These are phyloP conservation scores for Dioscorea zingiberensis DNA, from an alignment of 106 monocot species.

Conservation along the genomic window DNA sequence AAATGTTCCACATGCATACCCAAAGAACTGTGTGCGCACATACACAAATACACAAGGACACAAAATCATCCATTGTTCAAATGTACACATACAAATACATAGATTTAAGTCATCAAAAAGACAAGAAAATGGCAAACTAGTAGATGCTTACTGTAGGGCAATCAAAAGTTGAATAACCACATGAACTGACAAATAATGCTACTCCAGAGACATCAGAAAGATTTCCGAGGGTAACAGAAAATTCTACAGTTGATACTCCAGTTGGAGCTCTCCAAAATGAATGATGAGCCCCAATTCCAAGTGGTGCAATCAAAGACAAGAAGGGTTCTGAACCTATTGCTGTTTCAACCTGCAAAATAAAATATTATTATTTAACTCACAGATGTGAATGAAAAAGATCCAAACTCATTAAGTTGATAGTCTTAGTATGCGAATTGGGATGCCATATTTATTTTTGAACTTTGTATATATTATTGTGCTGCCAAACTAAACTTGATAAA, in stretches of 20 bases:
- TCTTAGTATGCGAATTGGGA: too few relatives aligned
- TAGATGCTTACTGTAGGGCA: conserved; percentile 75
- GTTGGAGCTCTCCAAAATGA: conserved; percentile 87
- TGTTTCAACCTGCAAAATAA: conserved; percentile 70
- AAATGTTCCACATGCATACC: too few relatives aligned
- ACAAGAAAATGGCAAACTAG: background rate
- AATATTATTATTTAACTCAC: background rate
- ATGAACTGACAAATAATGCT: conserved; percentile 78
- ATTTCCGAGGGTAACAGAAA: conserved; percentile 80
- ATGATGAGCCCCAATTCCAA: conserved; percentile 45
- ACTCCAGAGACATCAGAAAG: conserved; percentile 87
- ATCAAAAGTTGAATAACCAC: conserved; percentile 78
- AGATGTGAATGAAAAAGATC: too few relatives aligned
- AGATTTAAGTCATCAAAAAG: background rate
- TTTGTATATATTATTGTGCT: too few relatives aligned
- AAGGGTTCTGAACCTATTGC: conserved; percentile 57
- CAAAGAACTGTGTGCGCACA: too few relatives aligned
- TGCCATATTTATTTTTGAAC: too few relatives aligned
- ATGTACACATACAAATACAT: too few relatives aligned
- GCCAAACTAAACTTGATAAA: too few relatives aligned
- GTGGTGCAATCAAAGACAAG: conserved; percentile 67
- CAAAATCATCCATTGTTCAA: too few relatives aligned
- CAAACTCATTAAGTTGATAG: too few relatives aligned
- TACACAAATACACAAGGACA: too few relatives aligned
- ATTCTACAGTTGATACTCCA: conserved; percentile 55